phyloP scores from a whole-genome alignment of 192 early-diverging fungal species.

The Backusella sp. region DNA sequence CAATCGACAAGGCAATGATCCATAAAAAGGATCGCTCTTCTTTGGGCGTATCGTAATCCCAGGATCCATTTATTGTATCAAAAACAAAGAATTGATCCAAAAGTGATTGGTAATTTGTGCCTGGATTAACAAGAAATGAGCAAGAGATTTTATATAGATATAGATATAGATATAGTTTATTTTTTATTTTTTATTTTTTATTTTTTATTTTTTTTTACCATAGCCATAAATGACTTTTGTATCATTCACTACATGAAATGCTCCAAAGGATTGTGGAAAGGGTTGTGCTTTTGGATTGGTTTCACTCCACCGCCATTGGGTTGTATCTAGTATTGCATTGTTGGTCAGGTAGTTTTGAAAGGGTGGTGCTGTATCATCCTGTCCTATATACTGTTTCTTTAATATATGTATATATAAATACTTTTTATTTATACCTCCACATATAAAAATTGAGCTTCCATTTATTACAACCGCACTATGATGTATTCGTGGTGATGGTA shows the following conservation, averaged over 20 bases:
- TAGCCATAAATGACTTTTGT: background rate
- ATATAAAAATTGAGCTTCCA: background rate
- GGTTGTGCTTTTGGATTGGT: background rate
- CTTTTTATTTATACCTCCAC: background rate
- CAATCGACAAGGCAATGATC: background rate
- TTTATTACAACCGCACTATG: constrained; percentile 7
- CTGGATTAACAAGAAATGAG: background rate
- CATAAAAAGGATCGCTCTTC: background rate
- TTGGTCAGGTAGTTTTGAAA: background rate
- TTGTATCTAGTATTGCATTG: background rate
- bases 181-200: no score
- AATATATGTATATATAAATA: background rate
- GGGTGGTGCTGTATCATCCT: background rate
- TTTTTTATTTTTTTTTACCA: no score
- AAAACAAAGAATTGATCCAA: background rate
- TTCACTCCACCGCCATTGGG: background rate
- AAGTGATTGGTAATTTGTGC: constrained; percentile 7
- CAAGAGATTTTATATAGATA: background rate
- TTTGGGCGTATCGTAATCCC: background rate
- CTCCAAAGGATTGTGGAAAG: background rate
- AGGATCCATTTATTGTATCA: background rate
- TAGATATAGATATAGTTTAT: no score
- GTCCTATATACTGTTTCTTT: background rate
- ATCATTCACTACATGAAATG: background rate
- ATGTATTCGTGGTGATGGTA: background rate